Evolutionary conservation across 371 early-diverging fungal genomes (phyloP).

Genomic region (Mucor lusitanicus): DNA sequence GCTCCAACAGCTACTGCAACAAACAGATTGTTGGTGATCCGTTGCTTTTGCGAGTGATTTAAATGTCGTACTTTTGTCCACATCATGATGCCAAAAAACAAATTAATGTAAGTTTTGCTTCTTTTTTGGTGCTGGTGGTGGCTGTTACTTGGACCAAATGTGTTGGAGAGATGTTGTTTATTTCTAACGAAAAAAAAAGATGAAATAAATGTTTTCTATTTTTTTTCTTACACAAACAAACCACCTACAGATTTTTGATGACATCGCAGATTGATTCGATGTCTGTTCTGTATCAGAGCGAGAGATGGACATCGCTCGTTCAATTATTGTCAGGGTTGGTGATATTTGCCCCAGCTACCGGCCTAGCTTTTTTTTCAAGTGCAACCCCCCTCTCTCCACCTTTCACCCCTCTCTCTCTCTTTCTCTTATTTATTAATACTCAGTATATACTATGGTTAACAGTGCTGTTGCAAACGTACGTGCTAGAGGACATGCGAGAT

Average conservation of each 20-base stretch:
- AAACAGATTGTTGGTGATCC: constrained; percentile 50
- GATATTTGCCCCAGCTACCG: background rate
- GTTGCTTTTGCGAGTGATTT: constrained; percentile 52
- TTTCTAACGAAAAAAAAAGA: background rate
- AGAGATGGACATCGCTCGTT: background rate
- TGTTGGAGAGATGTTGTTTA: background rate
- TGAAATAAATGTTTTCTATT: background rate
- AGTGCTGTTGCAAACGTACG: constrained; percentile 47
- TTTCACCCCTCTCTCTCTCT: background rate
- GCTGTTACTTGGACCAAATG: background rate
- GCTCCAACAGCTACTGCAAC: constrained; percentile 50
- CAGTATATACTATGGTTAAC: constrained; percentile 38
- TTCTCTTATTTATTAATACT: constrained; percentile 15
- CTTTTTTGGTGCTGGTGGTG: background rate
- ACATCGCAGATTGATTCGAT: background rate
- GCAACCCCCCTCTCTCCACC: constrained; percentile 11
- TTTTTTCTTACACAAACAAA: background rate
- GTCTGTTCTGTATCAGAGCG: background rate
- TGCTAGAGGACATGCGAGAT: background rate
- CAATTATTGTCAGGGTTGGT: constrained; percentile 1
- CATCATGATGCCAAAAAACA: constrained; percentile 10
- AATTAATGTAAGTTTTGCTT: constrained; percentile 7
- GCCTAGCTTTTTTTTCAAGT: background rate
- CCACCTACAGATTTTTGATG: background rate
- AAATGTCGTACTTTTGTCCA: constrained; percentile 40